A percentile compares a stretch with the other conserved stretches of the same genome.
Conservation (phyloP, 2,329 filamentous ascomycete genomes). For the Helminthosporium solani region DNA sequence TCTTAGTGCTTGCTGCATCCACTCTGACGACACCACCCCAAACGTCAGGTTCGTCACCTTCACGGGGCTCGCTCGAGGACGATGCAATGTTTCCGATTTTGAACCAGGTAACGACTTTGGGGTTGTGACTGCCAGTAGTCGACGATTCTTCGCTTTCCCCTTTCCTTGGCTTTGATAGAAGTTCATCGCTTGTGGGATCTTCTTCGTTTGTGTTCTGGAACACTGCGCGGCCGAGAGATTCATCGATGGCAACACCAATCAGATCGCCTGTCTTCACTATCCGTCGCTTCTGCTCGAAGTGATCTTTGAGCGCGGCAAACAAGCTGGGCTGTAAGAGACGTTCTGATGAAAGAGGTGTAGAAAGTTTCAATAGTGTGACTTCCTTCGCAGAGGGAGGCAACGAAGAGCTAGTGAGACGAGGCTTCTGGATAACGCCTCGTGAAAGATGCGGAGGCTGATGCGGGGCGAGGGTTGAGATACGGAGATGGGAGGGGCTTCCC, state of each 20-base stretch:
- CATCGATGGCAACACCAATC: constrained; percentile 85
- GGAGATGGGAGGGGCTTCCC: constrained; percentile 73
- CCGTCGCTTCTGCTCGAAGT: constrained; percentile 81
- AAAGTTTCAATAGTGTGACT: constrained; percentile 83
- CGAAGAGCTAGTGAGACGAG: constrained; percentile 46
- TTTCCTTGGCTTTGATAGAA: constrained; percentile 52
- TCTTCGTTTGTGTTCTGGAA: constrained; percentile 74
- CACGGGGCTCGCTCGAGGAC: constrained; percentile 52
- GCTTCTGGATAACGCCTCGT: constrained; percentile 44
- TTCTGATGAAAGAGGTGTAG: constrained; percentile 85
- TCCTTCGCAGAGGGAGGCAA: constrained; percentile 67
- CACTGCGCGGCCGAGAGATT: constrained; percentile 76
- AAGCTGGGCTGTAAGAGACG: constrained; percentile 81
- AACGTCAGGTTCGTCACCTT: constrained; percentile 64
- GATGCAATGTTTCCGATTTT: constrained; percentile 68
- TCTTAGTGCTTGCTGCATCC: constrained; percentile 81
- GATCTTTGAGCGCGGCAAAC: constrained; percentile 80
- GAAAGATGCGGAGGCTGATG: constrained; percentile 44
- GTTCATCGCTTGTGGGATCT: constrained; percentile 58
- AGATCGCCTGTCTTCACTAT: constrained; percentile 85
- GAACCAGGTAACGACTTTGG: constrained; percentile 78
- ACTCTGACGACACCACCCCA: constrained; percentile 89
- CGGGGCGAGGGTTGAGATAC: constrained; percentile 68
- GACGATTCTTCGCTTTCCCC: constrained; percentile 21
- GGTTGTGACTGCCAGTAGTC: constrained; percentile 14